A percentile compares a stretch with the other conserved stretches of the same genome.
Conservation (phyloP, 352 stramenopile species). For the Phytophthora palmivora region DNA sequence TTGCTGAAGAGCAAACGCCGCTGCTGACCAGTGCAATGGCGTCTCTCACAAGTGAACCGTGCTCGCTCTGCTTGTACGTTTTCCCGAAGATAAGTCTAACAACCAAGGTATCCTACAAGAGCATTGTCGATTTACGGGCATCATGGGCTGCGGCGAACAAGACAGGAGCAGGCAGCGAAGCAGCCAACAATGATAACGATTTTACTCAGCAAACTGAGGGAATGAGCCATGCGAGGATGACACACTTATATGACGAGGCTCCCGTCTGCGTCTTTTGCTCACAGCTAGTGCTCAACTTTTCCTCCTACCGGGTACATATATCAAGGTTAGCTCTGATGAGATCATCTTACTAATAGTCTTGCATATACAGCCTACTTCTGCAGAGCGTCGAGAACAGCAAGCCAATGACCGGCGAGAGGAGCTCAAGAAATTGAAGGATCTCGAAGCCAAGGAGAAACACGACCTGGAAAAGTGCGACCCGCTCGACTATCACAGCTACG, state of each 20-base stretch:
- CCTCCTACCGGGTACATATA: slow-evolving; percentile 48
- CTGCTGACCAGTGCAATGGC: slow-evolving; percentile 62
- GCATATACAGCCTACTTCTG: slow-evolving; percentile 35
- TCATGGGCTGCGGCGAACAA: slow-evolving; percentile 40
- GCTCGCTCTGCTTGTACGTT: slow-evolving; percentile 59
- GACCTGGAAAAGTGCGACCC: slow-evolving; percentile 51
- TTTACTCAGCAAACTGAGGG: slow-evolving; percentile 13
- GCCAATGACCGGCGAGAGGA: slow-evolving; percentile 22
- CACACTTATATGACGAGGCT: slow-evolving; percentile 67
- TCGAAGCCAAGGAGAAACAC: slow-evolving; percentile 25
- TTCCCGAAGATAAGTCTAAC: slow-evolving; percentile 66
- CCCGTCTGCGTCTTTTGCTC: slow-evolving; percentile 66
- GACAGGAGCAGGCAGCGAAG: background rate
- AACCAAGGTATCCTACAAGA: slow-evolving; percentile 71
- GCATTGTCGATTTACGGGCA: slow-evolving; percentile 59
- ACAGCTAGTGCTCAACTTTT: slow-evolving; percentile 58
- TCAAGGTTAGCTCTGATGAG: background rate
- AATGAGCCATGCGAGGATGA: slow-evolving; percentile 43
- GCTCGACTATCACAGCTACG: slow-evolving; percentile 54
- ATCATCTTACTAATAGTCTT: slow-evolving; percentile 4
- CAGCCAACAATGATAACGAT: slow-evolving; percentile 11
- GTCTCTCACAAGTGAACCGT: slow-evolving; percentile 57
- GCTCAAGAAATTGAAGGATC: slow-evolving; percentile 33
- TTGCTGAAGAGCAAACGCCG: slow-evolving; percentile 52
- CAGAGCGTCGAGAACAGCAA: slow-evolving; percentile 33